phyloP scores from a whole-genome alignment of 495 filamentous ascomycete genomes.

The Penicillium coffeae region DNA sequence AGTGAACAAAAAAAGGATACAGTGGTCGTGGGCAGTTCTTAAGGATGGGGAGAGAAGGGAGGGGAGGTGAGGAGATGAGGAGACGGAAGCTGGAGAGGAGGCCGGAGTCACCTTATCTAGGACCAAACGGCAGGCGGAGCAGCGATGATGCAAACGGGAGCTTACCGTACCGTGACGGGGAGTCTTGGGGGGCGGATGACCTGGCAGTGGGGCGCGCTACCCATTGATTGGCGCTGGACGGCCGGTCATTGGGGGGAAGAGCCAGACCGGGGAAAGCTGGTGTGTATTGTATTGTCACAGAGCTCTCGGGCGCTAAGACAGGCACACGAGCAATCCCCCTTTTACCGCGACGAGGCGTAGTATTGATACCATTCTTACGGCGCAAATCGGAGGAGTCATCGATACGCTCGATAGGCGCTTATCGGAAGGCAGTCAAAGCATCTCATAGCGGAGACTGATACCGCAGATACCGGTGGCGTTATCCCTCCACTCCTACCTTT shows the following conservation, averaged over 20 bases:
- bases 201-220: neutral
- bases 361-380: neutral
- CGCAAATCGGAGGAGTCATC: neutral
- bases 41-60: slow-evolving; percentile 16
- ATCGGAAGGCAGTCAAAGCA: neutral
- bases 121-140: slow-evolving; percentile 32
- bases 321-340: neutral
- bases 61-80: slow-evolving; percentile 25
- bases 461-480: neutral
- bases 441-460: too few relatives aligned
- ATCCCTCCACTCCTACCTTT: neutral
- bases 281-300: slow-evolving; percentile 9
- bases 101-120: slow-evolving; percentile 36
- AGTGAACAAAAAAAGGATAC: slow-evolving; percentile 19
- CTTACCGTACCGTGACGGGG: slow-evolving; percentile 27
- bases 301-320: neutral
- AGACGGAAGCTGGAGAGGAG: slow-evolving; percentile 37
- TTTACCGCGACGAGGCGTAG: neutral
- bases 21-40: slow-evolving; percentile 17
- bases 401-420: neutral
- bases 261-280: slow-evolving; percentile 9
- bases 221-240: slow-evolving; percentile 15
- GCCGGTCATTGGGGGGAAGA: slow-evolving; percentile 25
- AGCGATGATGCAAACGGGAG: slow-evolving; percentile 41
- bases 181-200: slow-evolving; percentile 16